Base-by-base conservation (phyloP, 495 filamentous ascomycete genomes). In the Patellaria atrata region DNA sequence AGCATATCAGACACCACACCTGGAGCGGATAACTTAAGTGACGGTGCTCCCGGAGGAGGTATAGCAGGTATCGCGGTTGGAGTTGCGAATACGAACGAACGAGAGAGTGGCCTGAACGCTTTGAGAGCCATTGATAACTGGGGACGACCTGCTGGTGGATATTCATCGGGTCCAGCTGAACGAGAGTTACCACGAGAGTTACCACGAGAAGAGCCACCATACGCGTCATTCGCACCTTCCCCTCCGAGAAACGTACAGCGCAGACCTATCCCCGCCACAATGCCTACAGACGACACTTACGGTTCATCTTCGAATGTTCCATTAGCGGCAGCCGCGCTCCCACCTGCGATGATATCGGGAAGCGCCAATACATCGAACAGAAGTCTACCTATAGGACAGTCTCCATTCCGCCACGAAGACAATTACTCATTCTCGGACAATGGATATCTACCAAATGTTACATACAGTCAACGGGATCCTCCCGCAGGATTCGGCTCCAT, bases 11-110 rank as follows among this genome's bases (percentile, higher is more conserved):
- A 61, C 29, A 65, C 72, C 26, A 82, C 79, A 5, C 81, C 80
- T 3, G 79, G 77, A 7, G 66, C 70, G 23, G 81, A 85, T 55
- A 84, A 86, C 49, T 68, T 82, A 34, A 70, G 79, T 28, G 70
- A 75, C 17, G 55, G 63, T 26, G 79, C 80, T 9, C 68, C 67
- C 29, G 82, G 81, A 35, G 53, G 51, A 27, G 82, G 81, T 17
- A 78, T 86, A 52, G 68, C 77, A 12, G 79, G 77, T 17, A 75
- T 86, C 36, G 79, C 82, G 30, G 59, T 74, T 43, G 79, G 68
- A 30, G 71, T 84, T 37, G 81, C 79, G 4, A 79, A 80, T 35
- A 67, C 65, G 19, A 72, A 82, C 57, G 66, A 75, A 42, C 61
- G 79, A 39, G 69, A 81, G 43, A 82, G 77, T 57, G 82, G 78